phyloP scores from a whole-genome alignment of 2,329 filamentous ascomycete genomes.

The Cordyceps fumosorosea region DNA sequence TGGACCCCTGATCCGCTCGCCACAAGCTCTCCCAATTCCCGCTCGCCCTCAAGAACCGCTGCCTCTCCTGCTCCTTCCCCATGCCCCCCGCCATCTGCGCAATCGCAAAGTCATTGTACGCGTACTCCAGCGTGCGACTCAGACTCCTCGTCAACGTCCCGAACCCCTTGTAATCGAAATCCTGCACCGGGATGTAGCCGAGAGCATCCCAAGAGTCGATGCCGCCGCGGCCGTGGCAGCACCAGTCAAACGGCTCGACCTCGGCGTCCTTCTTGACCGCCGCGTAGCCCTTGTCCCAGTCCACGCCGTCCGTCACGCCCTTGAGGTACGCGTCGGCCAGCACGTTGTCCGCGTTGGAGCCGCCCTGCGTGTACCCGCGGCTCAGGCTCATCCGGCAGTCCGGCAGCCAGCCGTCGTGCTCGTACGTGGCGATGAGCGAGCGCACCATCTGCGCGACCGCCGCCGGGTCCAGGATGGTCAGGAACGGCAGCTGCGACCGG shows the following conservation, averaged over 20 bases:
- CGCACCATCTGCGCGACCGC: constrained; percentile 61
- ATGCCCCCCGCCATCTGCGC: constrained; percentile 53
- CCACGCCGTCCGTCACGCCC: constrained; percentile 52
- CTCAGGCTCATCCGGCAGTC: constrained; percentile 73
- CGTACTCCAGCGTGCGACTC: constrained; percentile 69
- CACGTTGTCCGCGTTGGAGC: constrained; percentile 66
- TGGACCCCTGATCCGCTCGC: constrained; percentile 51
- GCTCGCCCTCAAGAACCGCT: constrained; percentile 53
- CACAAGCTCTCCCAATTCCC: constrained; percentile 63
- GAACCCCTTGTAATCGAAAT: constrained; percentile 59
- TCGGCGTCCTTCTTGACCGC: constrained; percentile 69
- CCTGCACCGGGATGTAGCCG: constrained; percentile 64
- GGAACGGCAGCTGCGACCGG: constrained; percentile 60
- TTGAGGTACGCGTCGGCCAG: constrained; percentile 63
- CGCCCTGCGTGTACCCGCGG: constrained; percentile 68
- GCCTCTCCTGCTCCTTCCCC: constrained; percentile 46
- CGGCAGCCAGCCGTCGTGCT: constrained; percentile 62
- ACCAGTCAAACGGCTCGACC: constrained; percentile 63
- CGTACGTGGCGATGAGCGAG: constrained; percentile 65
- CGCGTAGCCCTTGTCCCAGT: constrained; percentile 62
- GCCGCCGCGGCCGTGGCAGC: constrained; percentile 62
- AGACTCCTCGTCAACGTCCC: constrained; percentile 65
- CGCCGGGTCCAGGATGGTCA: constrained; percentile 60
- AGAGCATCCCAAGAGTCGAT: constrained; percentile 65
- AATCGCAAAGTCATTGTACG: constrained; percentile 70